These are phyloP conservation scores for Leccinum rimulosum DNA, from an alignment of 768 basidiomycete species.

Conservation along the genomic window DNA sequence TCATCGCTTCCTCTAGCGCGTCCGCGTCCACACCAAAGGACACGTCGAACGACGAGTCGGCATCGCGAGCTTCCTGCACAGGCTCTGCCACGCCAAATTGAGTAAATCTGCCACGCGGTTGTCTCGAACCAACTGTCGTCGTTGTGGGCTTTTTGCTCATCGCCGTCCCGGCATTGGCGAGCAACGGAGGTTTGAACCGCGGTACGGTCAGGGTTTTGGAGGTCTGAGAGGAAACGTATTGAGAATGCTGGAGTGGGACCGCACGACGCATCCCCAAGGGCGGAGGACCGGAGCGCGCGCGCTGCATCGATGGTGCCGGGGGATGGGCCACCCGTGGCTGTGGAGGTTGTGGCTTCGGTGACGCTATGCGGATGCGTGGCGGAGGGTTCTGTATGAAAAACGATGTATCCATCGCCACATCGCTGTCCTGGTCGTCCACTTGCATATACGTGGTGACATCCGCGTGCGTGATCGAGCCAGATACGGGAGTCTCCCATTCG, in stretches of 20 bases:
- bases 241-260: slow-evolving; percentile 16
- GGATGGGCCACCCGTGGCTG: slow-evolving; percentile 1
- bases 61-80: slow-evolving; percentile 9
- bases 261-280: slow-evolving; percentile 30
- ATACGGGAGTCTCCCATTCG: slow-evolving; percentile 9
- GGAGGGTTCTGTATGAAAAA: slow-evolving; percentile 10
- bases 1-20: slow-evolving; percentile 32
- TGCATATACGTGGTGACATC: slow-evolving; percentile 14
- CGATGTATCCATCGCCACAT: slow-evolving; percentile 19
- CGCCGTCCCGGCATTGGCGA: slow-evolving; percentile 2
- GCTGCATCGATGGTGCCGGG: slow-evolving; percentile 11
- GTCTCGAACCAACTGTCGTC: neutral
- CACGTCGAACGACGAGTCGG: slow-evolving; percentile 33
- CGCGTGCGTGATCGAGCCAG: neutral
- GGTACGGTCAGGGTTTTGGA: slow-evolving; percentile 18
- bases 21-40: slow-evolving; percentile 32
- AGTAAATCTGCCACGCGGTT: neutral
- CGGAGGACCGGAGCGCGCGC: slow-evolving; percentile 19
- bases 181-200: slow-evolving; percentile 30
- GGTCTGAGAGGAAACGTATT: slow-evolving; percentile 20
- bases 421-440: slow-evolving; percentile 15
- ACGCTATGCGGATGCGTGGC: neutral
- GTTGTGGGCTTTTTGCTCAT: neutral
- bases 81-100: neutral
- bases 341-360: slow-evolving; percentile 1